Conservation (phyloP, 495 filamentous ascomycete species). For the Penicillium silybi region DNA sequence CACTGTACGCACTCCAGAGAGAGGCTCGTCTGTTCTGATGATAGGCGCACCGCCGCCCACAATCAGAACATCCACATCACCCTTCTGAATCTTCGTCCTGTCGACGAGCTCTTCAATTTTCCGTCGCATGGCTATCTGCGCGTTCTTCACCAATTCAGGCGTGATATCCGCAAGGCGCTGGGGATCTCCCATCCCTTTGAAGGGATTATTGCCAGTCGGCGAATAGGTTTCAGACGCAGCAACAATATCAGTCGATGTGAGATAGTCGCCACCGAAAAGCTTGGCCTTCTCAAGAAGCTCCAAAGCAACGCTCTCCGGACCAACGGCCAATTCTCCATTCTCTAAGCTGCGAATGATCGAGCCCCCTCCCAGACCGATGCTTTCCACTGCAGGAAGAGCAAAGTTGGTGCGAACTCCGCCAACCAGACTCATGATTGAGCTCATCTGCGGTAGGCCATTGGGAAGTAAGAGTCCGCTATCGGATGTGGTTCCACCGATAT, state of each 20-base stretch:
- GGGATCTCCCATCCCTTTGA: neutral
- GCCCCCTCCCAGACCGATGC: conserved; percentile 52
- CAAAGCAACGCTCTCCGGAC: conserved; percentile 55
- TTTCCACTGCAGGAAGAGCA: conserved; percentile 49
- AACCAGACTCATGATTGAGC: conserved; percentile 37
- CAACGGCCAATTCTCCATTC: conserved; percentile 37
- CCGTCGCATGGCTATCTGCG: neutral
- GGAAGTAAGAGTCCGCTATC: conserved; percentile 45
- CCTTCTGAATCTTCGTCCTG: conserved; percentile 32
- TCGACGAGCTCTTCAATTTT: conserved; percentile 22
- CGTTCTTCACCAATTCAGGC: neutral
- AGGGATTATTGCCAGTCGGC: neutral
- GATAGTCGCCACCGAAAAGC: conserved; percentile 47
- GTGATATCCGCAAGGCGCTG: neutral
- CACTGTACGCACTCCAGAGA: conserved; percentile 16
- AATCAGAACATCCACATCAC: conserved; percentile 22
- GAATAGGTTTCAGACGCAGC: conserved; percentile 29
- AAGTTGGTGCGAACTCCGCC: conserved; percentile 48
- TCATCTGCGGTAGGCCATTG: conserved; percentile 43
- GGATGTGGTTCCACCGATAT: conserved; percentile 50
- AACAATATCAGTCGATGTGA: conserved; percentile 50
- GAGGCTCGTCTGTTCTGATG: conserved; percentile 13
- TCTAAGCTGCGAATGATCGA: conserved; percentile 40
- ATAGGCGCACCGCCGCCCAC: conserved; percentile 27
- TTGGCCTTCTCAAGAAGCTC: conserved; percentile 45